Base-by-base conservation (phyloP, 2,329 filamentous ascomycete genomes). In the Trichophyton schoenleinii region DNA sequence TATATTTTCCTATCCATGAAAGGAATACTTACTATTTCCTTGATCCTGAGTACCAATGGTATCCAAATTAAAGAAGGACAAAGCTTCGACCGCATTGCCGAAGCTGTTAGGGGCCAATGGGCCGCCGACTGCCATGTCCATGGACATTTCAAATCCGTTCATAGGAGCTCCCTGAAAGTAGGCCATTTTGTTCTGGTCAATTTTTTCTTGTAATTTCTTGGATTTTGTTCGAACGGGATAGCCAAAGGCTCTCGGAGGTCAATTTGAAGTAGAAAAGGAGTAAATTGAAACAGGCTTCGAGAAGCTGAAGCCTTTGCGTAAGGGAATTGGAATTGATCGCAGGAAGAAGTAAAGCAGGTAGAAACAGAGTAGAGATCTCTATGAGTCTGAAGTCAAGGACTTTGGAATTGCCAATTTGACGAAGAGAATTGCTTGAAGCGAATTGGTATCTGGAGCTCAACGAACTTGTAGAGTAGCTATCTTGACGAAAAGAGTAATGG, bases 251-350 rank as follows among this genome's bases (percentile, higher is more conserved):
- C 31, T 22, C 9, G 31, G 58, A 20, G 15, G 52, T 46, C 34
- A 28, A 34, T 28, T 48, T 3, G 38, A 18, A 49, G 18, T 18
- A 41, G 46, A 13, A 18, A 3, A 42, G 22, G 13, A 36, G 20
- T 9, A 44, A 36, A 36, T 57, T 22, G 46, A 62, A 60, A 38
- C 36, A 48, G 13, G 61, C 48, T 62, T 60, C 61, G 44, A 60
- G 46, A 48, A 41, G 34, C n/a, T 36, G 52, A 9, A 8, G 31
- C 13, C 28, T 18, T 55, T 34, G 31, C 3, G 6, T 31, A n/a
- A 13, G 11, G 18, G 18, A n/a, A 34, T 55, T 18, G 4, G 6
- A 55, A 55, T 55, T 52, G n/a, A 18, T 53, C 15, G 34, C 36
- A 36, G 52, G 28, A 18, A 15, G 9, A 2, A 55, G 13, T 25